Conservation (phyloP, 192 early-diverging fungal genomes). For the Thamnidium elegans region DNA sequence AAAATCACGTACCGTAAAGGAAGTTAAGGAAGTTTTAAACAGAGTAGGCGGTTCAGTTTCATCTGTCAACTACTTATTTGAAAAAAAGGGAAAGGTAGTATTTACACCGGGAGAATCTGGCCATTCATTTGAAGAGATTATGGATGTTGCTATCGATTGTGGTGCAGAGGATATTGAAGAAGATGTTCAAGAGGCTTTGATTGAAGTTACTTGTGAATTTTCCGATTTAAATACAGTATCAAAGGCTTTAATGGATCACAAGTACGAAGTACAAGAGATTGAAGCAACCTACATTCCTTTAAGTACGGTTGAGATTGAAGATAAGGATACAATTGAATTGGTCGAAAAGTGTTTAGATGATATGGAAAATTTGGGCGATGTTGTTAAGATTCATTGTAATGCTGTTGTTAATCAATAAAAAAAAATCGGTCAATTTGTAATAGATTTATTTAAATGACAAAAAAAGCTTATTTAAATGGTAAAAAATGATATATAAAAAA, state of each 20-base stretch:
- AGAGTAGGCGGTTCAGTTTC: slow-evolving; percentile 53
- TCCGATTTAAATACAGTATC: slow-evolving; percentile 47
- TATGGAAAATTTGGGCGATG: slow-evolving; percentile 64
- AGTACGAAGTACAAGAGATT: slow-evolving; percentile 58
- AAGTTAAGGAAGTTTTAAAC: slow-evolving; percentile 58
- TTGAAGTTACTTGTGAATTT: slow-evolving; percentile 47
- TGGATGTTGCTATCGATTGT: slow-evolving; percentile 58
- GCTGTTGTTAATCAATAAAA: slow-evolving; percentile 32
- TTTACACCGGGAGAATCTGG: slow-evolving; percentile 41
- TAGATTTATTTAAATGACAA: too few relatives aligned
- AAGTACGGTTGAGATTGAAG: slow-evolving; percentile 40
- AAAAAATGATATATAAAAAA: neutral
- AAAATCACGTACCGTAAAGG: slow-evolving; percentile 58
- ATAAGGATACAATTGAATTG: slow-evolving; percentile 40
- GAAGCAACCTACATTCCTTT: slow-evolving; percentile 55
- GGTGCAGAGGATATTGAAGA: slow-evolving; percentile 61
- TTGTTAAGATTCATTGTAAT: slow-evolving; percentile 58
- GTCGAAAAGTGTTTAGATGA: slow-evolving; percentile 49
- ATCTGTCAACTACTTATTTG: slow-evolving; percentile 67
- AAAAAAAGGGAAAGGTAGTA: slow-evolving; percentile 58
- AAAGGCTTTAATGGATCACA: slow-evolving; percentile 37
- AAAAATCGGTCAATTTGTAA: neutral
- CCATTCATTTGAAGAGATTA: slow-evolving; percentile 52
- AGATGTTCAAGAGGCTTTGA: slow-evolving; percentile 22
- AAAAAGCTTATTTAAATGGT: neutral